These are phyloP conservation scores for Trichoderma aggressivum DNA, from an alignment of 2,329 filamentous ascomycete genomes.

Conservation along the genomic window DNA sequence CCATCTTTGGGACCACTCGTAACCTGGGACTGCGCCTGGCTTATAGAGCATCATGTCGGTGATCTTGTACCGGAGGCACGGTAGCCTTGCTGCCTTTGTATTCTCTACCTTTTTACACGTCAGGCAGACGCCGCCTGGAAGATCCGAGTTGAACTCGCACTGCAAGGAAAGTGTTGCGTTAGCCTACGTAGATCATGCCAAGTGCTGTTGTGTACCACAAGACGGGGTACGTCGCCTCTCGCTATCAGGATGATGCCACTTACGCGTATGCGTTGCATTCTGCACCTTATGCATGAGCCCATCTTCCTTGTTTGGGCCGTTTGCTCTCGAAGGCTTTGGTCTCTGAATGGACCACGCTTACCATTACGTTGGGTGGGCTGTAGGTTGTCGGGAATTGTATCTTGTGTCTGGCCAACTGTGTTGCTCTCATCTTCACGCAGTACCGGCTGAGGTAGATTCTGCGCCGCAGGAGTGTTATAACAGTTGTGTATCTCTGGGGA, in stretches of 20 bases:
- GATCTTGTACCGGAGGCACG: slow-evolving; percentile 60
- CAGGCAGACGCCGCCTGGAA: slow-evolving; percentile 48
- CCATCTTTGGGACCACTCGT: slow-evolving; percentile 60
- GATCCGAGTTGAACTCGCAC: slow-evolving; percentile 51
- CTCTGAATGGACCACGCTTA: slow-evolving; percentile 53
- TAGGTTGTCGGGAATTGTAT: slow-evolving; percentile 30
- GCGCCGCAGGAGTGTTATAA: slow-evolving; percentile 22
- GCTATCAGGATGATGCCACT: slow-evolving; percentile 29
- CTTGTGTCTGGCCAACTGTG: slow-evolving; percentile 24
- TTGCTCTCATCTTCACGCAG: slow-evolving; percentile 23
- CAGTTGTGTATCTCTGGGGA: slow-evolving; percentile 19
- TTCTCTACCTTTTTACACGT: slow-evolving; percentile 52
- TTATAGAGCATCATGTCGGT: slow-evolving; percentile 57
- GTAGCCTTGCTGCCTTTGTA: slow-evolving; percentile 51
- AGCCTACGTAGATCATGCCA: not conserved
- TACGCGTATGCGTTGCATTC: slow-evolving; percentile 61
- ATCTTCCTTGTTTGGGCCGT: slow-evolving; percentile 57
- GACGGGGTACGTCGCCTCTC: not conserved
- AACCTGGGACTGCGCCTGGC: slow-evolving; percentile 54
- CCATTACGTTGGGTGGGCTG: slow-evolving; percentile 33
- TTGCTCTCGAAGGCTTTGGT: slow-evolving; percentile 47
- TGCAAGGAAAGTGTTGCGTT: slow-evolving; percentile 26
- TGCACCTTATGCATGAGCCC: slow-evolving; percentile 58
- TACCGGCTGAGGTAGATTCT: not conserved
- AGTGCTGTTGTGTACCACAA: not conserved